Conservation (phyloP, 1,139 yeast species). For the Yamadazyma triangularis region DNA sequence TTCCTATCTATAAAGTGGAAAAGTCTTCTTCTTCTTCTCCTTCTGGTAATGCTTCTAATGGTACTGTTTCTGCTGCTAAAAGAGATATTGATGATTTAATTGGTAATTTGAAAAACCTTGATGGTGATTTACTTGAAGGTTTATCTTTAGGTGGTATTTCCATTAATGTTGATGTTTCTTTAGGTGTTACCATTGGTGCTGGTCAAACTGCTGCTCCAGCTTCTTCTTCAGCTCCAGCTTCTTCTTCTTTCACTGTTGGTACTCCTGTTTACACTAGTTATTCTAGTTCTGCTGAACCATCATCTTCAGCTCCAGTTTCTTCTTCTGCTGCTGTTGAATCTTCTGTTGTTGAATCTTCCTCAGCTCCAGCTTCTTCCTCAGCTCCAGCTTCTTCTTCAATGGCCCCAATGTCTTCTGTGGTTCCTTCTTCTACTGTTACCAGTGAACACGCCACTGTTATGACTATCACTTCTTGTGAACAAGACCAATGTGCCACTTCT, state of each 20-base stretch:
- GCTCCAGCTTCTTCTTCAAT: slow-evolving; percentile 5
- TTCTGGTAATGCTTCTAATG: neutral
- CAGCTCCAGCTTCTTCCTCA: neutral
- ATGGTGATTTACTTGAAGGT: neutral
- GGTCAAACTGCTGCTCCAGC: slow-evolving; percentile 5
- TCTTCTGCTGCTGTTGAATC: neutral
- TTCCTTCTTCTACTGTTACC: slow-evolving; percentile 13
- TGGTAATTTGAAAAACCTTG: neutral
- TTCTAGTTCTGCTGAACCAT: neutral
- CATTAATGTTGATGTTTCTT: neutral
- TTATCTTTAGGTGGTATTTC: slow-evolving; percentile 7
- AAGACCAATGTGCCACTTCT: slow-evolving; percentile 10
- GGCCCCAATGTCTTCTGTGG: slow-evolving; percentile 9
- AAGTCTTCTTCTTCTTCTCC: no score
- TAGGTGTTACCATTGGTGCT: neutral
- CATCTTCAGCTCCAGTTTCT: neutral
- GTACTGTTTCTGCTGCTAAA: neutral
- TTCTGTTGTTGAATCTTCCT: neutral
- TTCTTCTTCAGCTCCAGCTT: slow-evolving; percentile 13
- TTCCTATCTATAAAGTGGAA: neutral
- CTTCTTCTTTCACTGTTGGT: slow-evolving; percentile 11
- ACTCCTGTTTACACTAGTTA: no score
- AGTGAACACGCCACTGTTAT: slow-evolving; percentile 12
- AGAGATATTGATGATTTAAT: neutral
- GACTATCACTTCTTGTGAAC: slow-evolving; percentile 14